phyloP scores from a whole-genome alignment of 441 rosid species.

The Manihot esculenta region DNA sequence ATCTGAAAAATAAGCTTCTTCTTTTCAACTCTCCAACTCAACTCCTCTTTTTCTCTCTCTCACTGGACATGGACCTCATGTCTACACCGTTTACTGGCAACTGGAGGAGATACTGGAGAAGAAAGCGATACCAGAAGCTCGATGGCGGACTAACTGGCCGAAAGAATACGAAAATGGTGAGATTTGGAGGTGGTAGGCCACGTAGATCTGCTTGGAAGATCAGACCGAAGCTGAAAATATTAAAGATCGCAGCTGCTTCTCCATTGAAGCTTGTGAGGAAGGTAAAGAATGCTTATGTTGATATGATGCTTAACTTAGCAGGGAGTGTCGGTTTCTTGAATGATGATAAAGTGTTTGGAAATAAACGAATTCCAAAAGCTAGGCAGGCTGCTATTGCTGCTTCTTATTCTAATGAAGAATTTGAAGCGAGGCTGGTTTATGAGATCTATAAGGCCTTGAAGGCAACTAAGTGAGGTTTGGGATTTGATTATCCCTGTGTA shows the following conservation, averaged over 20 bases:
- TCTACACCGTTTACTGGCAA: slow-evolving; percentile 16
- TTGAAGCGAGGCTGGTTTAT: slow-evolving; percentile 40
- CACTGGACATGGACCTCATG: slow-evolving; percentile 33
- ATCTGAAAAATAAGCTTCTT: background rate
- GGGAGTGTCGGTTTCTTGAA: slow-evolving; percentile 34
- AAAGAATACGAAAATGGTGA: slow-evolving; percentile 27
- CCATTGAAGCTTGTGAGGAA: slow-evolving; percentile 35
- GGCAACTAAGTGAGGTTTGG: slow-evolving; percentile 20
- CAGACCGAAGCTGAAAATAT: slow-evolving; percentile 25
- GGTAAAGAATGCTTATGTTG: slow-evolving; percentile 38
- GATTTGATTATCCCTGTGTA: background rate
- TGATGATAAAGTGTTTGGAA: slow-evolving; percentile 28
- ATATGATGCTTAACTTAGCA: slow-evolving; percentile 42
- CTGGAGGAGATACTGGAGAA: slow-evolving; percentile 39
- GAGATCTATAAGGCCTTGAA: slow-evolving; percentile 45
- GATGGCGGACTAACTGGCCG: slow-evolving; percentile 11
- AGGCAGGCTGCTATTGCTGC: slow-evolving; percentile 10
- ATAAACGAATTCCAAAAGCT: slow-evolving; percentile 33
- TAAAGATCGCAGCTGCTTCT: slow-evolving; percentile 24
- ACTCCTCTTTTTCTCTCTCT: background rate
- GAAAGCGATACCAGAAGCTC: slow-evolving; percentile 40
- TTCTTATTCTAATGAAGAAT: slow-evolving; percentile 28
- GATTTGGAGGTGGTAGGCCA: slow-evolving; percentile 28
- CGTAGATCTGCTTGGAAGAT: slow-evolving; percentile 35
- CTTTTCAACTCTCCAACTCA: background rate